Percentiles rank a stretch among this genome's conserved stretches.
These are phyloP conservation scores for Acanthamoeba sp. DNA, from an alignment of 208 protist species.

Conservation along the genomic window DNA sequence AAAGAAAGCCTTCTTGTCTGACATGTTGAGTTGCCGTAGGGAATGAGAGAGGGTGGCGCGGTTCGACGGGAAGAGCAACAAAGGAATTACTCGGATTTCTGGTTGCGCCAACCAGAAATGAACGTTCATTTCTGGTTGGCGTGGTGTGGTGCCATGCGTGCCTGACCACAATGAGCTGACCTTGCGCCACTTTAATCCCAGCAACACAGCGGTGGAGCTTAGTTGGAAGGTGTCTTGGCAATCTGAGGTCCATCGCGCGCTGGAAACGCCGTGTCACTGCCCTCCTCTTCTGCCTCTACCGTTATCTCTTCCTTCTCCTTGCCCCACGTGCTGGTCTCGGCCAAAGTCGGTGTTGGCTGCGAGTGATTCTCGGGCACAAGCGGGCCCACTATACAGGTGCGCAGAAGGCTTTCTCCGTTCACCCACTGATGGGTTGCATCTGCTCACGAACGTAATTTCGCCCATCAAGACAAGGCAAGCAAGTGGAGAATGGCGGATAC, in stretches of 20 bases:
- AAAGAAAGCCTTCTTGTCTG: slow-evolving; percentile 72
- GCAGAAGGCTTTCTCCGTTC: slow-evolving; percentile 19
- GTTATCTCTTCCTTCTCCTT: neutral
- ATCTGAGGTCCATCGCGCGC: neutral
- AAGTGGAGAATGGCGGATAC: neutral
- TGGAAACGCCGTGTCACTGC: neutral
- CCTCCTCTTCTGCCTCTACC: neutral
- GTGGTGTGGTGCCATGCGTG: too few relatives aligned
- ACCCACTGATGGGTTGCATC: slow-evolving; percentile 58
- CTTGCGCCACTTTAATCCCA: too few relatives aligned
- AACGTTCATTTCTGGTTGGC: too few relatives aligned
- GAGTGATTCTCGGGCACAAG: neutral
- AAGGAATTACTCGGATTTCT: neutral
- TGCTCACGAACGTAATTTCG: neutral
- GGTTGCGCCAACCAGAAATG: too few relatives aligned
- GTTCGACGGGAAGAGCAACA: neutral
- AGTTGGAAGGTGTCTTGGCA: neutral
- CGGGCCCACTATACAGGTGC: neutral
- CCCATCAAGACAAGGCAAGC: neutral
- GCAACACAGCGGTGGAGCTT: too few relatives aligned
- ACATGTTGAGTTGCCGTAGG: neutral
- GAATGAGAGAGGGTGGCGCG: neutral
- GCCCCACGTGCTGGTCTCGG: neutral
- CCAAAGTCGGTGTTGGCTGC: neutral
- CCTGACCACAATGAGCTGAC: too few relatives aligned